Evolutionary conservation across 495 filamentous ascomycete species (phyloP), one percentile per base, ranked within the genome.

Genomic region (Lepidopterella palustris): DNA sequence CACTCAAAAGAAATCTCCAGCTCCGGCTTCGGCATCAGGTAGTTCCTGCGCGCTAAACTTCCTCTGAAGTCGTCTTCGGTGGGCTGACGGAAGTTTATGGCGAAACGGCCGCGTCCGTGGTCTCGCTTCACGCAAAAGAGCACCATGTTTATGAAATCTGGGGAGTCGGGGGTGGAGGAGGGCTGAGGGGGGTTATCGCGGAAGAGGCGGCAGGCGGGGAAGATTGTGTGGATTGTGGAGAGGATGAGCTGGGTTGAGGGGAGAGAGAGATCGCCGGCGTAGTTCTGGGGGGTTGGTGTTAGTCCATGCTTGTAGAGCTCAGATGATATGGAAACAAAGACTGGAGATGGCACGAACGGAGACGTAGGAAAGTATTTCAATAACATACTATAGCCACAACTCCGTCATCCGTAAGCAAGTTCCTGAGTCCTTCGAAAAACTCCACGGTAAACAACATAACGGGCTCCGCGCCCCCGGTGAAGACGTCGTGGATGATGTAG

Each of bases 401-500:
- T 45, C 93, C 93, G 56, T 88, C 79, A 0, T 84, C 79, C 56
- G 82, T 87, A 32, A 98, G 80, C 15, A 96, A 79, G 1, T 78
- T 70, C 53, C 80, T 69, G 18, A 98, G 74, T 26, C 83, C 81
- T 29, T 75, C 65, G 11, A 98, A 72, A 65, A 98, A 95, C 63
- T 93, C 87, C 2, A 82, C 62, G 0, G 93, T 97, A 73, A 98
- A 97, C 1, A 98, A 80, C 20, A 85, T 76, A 15, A 90, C 80
- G 1, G 93, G 93, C 68, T 97, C 93, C 2, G 90, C 90, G 56
- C 92, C 93, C 15, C 93, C 93, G 0, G 93, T 98, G 75, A 98
- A 98, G n/a, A 98, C 93, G 66, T 98, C 93, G 65, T 98, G 93
- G 60, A 98, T 77, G 68, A 98, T 91, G 76, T 95, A 97, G 71